A percentile compares a stretch with the other conserved stretches of the same genome.
phyloP scores from a whole-genome alignment of 2,329 filamentous ascomycete species.

The Geoglossum cookeanum region DNA sequence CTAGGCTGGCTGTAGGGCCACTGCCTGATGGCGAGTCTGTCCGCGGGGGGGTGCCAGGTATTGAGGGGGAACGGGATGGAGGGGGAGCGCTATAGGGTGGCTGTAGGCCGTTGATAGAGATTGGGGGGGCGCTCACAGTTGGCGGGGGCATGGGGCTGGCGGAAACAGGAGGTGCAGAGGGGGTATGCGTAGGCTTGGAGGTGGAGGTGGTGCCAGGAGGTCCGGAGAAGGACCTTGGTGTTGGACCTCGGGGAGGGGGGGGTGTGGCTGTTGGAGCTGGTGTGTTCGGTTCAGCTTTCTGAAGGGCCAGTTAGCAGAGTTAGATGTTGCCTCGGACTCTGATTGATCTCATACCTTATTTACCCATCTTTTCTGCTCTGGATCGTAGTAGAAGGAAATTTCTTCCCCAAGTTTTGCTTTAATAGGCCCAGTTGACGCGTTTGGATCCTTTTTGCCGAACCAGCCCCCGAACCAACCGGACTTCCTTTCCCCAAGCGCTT shows the following conservation, averaged over 20 bases:
- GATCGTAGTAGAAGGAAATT: constrained; percentile 83
- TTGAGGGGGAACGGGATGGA: constrained; percentile 3
- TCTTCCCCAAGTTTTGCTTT: constrained; percentile 87
- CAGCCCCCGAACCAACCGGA: constrained; percentile 66
- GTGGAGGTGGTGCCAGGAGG: constrained; percentile 1
- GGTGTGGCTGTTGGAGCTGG: constrained; percentile 56
- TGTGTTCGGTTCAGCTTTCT: constrained; percentile 30
- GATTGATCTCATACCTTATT: constrained; percentile 72
- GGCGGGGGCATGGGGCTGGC: not conserved
- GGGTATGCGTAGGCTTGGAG: not conserved
- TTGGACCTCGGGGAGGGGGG: constrained; percentile 51
- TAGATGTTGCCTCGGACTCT: constrained; percentile 22
- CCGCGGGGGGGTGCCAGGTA: constrained; percentile 5
- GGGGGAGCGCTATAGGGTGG: constrained; percentile 18
- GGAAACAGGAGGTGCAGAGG: constrained; percentile 3
- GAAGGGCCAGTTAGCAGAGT: not conserved
- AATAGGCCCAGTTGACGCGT: constrained; percentile 44
- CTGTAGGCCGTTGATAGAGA: constrained; percentile 11
- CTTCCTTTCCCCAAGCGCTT: constrained; percentile 27
- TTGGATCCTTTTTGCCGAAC: constrained; percentile 51
- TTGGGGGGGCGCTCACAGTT: constrained; percentile 12
- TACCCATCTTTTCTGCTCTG: constrained; percentile 92
- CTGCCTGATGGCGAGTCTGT: constrained; percentile 5
- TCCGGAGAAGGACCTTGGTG: constrained; percentile 26
- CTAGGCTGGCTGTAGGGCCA: constrained; percentile 3